Conservation (phyloP, 768 basidiomycete genomes). For the Austroboletus festivus region DNA sequence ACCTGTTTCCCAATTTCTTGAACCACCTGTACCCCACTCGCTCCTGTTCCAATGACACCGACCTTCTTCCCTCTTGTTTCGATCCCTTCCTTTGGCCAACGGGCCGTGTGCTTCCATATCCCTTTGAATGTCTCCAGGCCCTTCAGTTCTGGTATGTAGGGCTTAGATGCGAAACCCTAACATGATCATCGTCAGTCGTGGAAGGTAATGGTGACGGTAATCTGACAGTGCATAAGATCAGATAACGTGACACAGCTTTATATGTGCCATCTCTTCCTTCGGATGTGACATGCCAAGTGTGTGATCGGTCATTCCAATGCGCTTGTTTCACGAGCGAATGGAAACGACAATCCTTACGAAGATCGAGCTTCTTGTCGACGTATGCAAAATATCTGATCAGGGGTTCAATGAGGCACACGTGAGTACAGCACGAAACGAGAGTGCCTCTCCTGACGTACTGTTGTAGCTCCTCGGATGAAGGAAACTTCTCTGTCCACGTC, state of each 20-base stretch:
- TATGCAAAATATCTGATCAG: constrained; percentile 16
- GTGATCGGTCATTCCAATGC: constrained; percentile 9
- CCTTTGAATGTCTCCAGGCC: constrained; percentile 11
- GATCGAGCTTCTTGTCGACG: constrained; percentile 7
- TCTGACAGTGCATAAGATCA: constrained; percentile 14
- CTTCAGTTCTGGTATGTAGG: constrained; percentile 10
- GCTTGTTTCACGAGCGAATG: constrained; percentile 10
- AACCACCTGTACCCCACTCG: constrained; percentile 13
- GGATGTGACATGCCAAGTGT: constrained; percentile 5
- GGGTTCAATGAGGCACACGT: neutral
- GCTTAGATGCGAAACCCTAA: constrained; percentile 11
- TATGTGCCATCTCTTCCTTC: constrained; percentile 8
- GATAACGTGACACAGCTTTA: constrained; percentile 10
- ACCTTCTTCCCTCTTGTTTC: constrained; percentile 10
- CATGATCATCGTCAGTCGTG: neutral
- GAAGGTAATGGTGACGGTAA: neutral
- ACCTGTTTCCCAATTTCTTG: constrained; percentile 16
- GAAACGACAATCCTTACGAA: constrained; percentile 17
- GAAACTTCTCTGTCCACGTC: constrained; percentile 14
- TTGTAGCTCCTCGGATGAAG: constrained; percentile 10
- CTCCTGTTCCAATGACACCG: constrained; percentile 16
- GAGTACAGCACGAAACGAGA: neutral
- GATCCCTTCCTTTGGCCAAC: constrained; percentile 17
- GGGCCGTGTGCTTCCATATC: constrained; percentile 6
- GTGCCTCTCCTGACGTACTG: neutral